A percentile compares a stretch with the other conserved stretches of the same genome.
Conservation (phyloP, 495 filamentous ascomycete species). For the Pseudoneurospora amorphoporcata region DNA sequence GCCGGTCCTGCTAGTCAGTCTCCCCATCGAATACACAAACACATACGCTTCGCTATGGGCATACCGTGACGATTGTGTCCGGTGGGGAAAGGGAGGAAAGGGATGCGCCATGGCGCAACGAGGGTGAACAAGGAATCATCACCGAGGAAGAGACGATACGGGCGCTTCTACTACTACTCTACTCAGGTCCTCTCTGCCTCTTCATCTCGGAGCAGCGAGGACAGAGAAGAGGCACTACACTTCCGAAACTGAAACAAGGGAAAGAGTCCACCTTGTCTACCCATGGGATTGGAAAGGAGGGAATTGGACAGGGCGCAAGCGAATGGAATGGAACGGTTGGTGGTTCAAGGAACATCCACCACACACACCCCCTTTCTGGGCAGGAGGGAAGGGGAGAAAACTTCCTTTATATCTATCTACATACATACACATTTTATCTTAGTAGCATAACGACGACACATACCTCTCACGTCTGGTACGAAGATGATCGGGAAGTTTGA, state of each 20-base stretch:
- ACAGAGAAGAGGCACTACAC: background rate
- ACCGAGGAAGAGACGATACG: background rate
- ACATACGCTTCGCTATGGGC: background rate
- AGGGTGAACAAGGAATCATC: background rate
- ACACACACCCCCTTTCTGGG: background rate
- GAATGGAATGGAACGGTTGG: background rate
- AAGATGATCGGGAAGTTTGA: background rate
- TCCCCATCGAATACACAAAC: background rate
- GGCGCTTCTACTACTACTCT: background rate
- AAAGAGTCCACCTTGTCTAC: background rate
- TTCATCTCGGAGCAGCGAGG: background rate
- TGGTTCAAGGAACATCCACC: background rate
- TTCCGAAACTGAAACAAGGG: background rate
- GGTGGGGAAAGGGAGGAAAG: background rate
- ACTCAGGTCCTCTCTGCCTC: background rate
- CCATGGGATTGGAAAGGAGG: background rate
- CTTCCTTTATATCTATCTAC: conserved; percentile 1
- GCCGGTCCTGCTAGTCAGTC: background rate
- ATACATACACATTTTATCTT: conserved; percentile 1
- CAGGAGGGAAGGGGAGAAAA: background rate
- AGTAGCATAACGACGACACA: background rate
- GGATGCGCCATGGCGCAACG: background rate
- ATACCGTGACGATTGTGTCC: background rate
- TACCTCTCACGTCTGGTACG: background rate
- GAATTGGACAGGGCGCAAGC: background rate